Evolutionary conservation across 2,329 filamentous ascomycete species (phyloP), one percentile per base, ranked within the genome.

Genomic region (Penicillium sp.): DNA sequence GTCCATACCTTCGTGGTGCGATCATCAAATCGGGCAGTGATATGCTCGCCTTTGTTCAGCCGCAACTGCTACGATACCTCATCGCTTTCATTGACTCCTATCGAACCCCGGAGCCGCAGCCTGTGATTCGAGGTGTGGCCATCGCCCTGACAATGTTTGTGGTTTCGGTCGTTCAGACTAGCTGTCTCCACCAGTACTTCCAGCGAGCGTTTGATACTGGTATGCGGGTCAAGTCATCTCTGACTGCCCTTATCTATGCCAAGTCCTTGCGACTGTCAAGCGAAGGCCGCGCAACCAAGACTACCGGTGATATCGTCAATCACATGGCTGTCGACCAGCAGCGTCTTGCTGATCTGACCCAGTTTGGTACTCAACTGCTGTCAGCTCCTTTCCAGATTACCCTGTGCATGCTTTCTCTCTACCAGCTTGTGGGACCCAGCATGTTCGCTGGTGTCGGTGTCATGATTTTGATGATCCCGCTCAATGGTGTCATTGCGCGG

Each of bases 281-380:
- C 69, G 95, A 99, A 78, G 95, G 95, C 8, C 87, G 94, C 55
- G 85, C 92, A 2, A 79, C 88, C 47, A 97, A 98, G 79, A 91
- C 91, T 0, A 99, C 95, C 0, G 95, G 95, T 58, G 96, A 99
- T 71, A 98, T 99, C 71, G 95, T 99, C 74, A 99, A 99, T 74
- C 95, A 96, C 78, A 99, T 99, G 94, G 95, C 96, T 48, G 94
- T 99, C 10, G 95, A 99, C 74, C 94, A 94, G 14, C 95, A 99
- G 77, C 89, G 96, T 65, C 84, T 99, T 17, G 91, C 97, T 71
- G 95, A 99, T 77, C 81, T 99, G 58, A 92, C 94, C 2, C 96
- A 99, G 72, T 99, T 95, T 73, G 92, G 91, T 17, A 93, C 96
- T 73, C 94, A 98, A 75, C 81, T 96, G 11, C 97, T 95, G 92